phyloP scores from a whole-genome alignment of 441 rosid species.

The Daphne laureola region DNA sequence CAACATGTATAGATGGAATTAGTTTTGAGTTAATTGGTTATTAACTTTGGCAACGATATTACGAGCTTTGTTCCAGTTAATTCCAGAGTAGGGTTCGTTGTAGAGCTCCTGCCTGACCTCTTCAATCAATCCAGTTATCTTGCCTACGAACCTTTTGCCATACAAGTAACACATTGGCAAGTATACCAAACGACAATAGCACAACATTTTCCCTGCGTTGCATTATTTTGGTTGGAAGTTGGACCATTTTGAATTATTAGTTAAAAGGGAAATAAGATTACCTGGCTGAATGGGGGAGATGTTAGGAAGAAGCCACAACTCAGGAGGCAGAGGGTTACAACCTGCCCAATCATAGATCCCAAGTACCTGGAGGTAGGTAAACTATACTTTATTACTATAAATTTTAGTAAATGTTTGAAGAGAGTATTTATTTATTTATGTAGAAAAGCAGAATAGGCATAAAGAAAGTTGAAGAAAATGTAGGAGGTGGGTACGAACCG shows the following conservation, averaged over 20 bases:
- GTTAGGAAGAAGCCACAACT: constrained; percentile 56
- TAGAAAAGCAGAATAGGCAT: no score
- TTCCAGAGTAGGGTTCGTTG: constrained; percentile 30
- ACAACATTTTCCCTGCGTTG: constrained; percentile 32
- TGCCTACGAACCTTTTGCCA: constrained; percentile 46
- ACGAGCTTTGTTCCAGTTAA: constrained; percentile 40
- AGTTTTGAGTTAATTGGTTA: no score
- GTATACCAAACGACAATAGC: constrained; percentile 44
- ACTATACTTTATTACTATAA: no score
- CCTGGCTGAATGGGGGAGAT: constrained; percentile 51
- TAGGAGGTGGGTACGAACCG: constrained; percentile 18
- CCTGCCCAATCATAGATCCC: constrained; percentile 79
- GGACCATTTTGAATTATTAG: no score
- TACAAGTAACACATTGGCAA: constrained; percentile 60
- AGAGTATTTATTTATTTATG: no score
- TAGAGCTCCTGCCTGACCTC: constrained; percentile 40
- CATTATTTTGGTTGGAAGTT: no score
- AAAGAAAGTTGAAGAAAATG: no score
- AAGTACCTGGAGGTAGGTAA: constrained; percentile 32
- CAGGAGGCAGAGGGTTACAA: constrained; percentile 70
- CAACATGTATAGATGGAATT: no score
- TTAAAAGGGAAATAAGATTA: neutral
- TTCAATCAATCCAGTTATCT: constrained; percentile 29
- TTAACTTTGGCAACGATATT: constrained; percentile 35
- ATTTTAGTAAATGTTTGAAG: no score